Percentiles rank a stretch among this genome's conserved stretches.
phyloP scores from a whole-genome alignment of 345 rosid genomes.

The Firmiana major region DNA sequence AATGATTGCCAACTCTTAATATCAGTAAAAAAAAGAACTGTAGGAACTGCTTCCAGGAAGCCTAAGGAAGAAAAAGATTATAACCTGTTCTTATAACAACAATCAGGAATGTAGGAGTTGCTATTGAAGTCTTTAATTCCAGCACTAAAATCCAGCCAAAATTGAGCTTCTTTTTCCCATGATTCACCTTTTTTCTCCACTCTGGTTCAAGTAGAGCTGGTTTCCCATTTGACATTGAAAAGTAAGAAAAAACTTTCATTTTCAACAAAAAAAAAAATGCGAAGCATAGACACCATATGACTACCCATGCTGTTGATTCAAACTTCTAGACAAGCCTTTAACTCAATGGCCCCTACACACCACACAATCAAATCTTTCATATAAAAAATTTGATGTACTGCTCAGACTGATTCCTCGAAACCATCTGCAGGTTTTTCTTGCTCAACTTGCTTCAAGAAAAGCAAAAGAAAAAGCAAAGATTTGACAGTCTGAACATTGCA shows the following conservation, averaged over 20 bases:
- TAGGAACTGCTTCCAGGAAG: too few species aligned
- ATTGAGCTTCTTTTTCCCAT: neutral
- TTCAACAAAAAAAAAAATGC: neutral
- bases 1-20: too few species aligned
- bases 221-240: constrained; percentile 3
- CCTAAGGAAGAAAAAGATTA: neutral
- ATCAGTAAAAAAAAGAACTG: too few species aligned
- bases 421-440: constrained; percentile 13
- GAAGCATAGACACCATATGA: too few species aligned
- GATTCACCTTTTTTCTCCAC: constrained; percentile 10
- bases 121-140: neutral
- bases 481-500: constrained; percentile 31
- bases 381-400: neutral
- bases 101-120: constrained; percentile 3
- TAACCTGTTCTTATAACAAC: neutral
- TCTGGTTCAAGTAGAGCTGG: constrained; percentile 14
- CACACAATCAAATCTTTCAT: constrained; percentile 18
- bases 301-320: constrained; percentile 38
- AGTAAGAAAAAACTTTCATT: neutral
- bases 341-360: constrained; percentile 25
- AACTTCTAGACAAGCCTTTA: constrained; percentile 16
- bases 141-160: constrained; percentile 11
- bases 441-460: constrained; percentile 13
- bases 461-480: constrained; percentile 14
- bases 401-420: constrained; percentile 6